Evolutionary conservation across 2,329 filamentous ascomycete species (phyloP).

Genomic region (Paradendryphiella salina): DNA sequence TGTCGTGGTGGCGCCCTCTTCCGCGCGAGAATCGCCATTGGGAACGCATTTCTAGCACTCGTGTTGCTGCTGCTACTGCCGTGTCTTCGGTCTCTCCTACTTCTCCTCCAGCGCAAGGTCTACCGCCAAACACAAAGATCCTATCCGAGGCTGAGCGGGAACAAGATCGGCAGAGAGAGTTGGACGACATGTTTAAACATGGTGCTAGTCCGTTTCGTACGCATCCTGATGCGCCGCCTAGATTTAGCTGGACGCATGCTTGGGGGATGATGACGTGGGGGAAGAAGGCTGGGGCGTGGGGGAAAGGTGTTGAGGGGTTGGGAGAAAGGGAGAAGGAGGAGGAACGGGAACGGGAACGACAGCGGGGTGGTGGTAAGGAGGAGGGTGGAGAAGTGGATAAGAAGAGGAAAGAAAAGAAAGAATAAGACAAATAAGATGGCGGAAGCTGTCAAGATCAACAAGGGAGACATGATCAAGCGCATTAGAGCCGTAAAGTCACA

Average conservation of each 20-base stretch:
- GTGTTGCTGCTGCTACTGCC: background rate
- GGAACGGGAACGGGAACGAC: constrained; percentile 1
- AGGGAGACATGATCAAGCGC: too few relatives aligned
- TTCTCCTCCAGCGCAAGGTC: background rate
- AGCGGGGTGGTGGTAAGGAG: background rate
- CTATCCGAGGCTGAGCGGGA: constrained; percentile 22
- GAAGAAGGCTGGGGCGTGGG: constrained; percentile 57
- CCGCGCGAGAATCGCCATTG: constrained; percentile 66
- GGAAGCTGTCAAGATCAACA: background rate
- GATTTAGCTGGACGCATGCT: constrained; percentile 57
- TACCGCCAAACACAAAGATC: constrained; percentile 23
- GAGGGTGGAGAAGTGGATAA: background rate
- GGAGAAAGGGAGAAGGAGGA: constrained; percentile 46
- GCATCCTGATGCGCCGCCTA: constrained; percentile 52
- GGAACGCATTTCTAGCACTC: constrained; percentile 52
- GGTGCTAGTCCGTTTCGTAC: constrained; percentile 54
- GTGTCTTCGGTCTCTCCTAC: background rate
- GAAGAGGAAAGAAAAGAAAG: background rate
- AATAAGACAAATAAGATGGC: background rate
- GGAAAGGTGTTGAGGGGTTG: constrained; percentile 54
- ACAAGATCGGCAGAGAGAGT: constrained; percentile 31
- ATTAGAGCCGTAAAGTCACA: background rate
- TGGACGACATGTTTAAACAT: constrained; percentile 47
- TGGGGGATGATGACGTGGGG: constrained; percentile 60
- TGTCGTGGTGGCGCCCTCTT: constrained; percentile 69